A percentile compares a stretch with the other conserved stretches of the same genome.
These are phyloP conservation scores for Plectosphaerella plurivora DNA, from an alignment of 2,329 filamentous ascomycete species.

Conservation along the genomic window DNA sequence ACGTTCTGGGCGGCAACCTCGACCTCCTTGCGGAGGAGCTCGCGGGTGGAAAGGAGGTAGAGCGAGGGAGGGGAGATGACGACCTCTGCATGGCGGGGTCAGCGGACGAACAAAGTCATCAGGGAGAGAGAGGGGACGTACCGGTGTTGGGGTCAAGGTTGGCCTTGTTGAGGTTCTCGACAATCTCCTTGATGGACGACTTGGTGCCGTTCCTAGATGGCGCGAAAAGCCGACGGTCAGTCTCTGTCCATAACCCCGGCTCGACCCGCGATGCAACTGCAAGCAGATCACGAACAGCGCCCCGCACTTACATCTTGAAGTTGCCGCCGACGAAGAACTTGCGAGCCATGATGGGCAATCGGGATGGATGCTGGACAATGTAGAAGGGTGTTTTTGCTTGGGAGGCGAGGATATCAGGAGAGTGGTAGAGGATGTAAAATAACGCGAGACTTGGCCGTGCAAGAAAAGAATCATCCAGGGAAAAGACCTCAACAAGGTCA, in stretches of 20 bases:
- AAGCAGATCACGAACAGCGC: not conserved
- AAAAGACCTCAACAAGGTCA: slow-evolving; percentile 12
- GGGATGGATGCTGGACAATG: slow-evolving; percentile 13
- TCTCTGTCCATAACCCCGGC: not conserved
- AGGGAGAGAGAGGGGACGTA: slow-evolving; percentile 34
- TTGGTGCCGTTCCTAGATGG: slow-evolving; percentile 83
- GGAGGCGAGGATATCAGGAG: slow-evolving; percentile 2
- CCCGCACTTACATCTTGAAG: slow-evolving; percentile 85
- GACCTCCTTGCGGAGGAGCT: slow-evolving; percentile 69
- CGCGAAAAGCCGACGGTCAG: slow-evolving; percentile 8
- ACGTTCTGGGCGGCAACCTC: slow-evolving; percentile 95
- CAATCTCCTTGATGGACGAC: slow-evolving; percentile 85
- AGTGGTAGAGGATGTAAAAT: slow-evolving; percentile 6
- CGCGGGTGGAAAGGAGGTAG: slow-evolving; percentile 84
- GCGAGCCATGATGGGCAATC: slow-evolving; percentile 71
- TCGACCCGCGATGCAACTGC: too few species aligned
- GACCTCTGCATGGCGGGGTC: slow-evolving; percentile 61
- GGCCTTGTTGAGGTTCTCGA: slow-evolving; percentile 82
- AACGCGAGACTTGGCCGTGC: slow-evolving; percentile 8
- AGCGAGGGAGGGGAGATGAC: slow-evolving; percentile 88
- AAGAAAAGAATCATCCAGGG: slow-evolving; percentile 2
- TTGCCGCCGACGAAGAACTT: slow-evolving; percentile 98
- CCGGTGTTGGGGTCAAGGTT: slow-evolving; percentile 72
- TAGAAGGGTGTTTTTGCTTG: slow-evolving; percentile 1
- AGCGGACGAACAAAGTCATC: slow-evolving; percentile 1